A percentile compares a stretch with the other conserved stretches of the same genome.
These are phyloP conservation scores for Phytophthora sojae DNA, from an alignment of 352 stramenopile species.

Conservation along the genomic window DNA sequence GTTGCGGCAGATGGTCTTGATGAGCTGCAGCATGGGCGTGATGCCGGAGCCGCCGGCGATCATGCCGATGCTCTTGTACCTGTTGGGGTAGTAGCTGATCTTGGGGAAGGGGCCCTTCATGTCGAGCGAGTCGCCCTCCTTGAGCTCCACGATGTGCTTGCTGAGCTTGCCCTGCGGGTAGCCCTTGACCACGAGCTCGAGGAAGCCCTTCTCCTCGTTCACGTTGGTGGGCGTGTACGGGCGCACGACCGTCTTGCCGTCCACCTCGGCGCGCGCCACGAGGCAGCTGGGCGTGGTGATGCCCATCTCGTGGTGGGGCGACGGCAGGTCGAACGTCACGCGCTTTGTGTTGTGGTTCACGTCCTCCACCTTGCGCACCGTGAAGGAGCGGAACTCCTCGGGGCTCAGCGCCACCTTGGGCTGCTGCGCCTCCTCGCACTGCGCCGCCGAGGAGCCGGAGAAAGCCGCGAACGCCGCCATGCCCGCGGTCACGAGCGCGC, in stretches of 20 bases:
- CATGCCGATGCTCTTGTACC: slow-evolving; percentile 90
- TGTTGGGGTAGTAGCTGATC: slow-evolving; percentile 88
- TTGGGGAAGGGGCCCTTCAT: slow-evolving; percentile 93
- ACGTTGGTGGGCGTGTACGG: slow-evolving; percentile 92
- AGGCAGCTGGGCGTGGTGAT: slow-evolving; percentile 64
- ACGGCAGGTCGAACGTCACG: slow-evolving; percentile 73
- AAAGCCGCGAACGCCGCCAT: slow-evolving; percentile 53
- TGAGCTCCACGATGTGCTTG: slow-evolving; percentile 87
- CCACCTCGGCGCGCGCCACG: slow-evolving; percentile 71
- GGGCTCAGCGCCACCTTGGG: slow-evolving; percentile 64
- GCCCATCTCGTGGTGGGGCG: slow-evolving; percentile 70
- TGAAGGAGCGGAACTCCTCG: slow-evolving; percentile 77
- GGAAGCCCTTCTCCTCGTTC: slow-evolving; percentile 83
- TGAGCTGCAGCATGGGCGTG: slow-evolving; percentile 92
- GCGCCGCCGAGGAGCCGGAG: slow-evolving; percentile 15
- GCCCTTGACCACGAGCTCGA: slow-evolving; percentile 92
- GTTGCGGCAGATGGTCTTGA: slow-evolving; percentile 87
- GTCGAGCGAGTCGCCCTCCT: slow-evolving; percentile 86
- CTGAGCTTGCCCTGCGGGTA: slow-evolving; percentile 88
- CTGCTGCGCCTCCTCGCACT: slow-evolving; percentile 36
- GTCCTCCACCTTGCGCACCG: slow-evolving; percentile 72
- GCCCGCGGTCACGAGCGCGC: slow-evolving; percentile 46
- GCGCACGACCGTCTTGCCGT: slow-evolving; percentile 80
- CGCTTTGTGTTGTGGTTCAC: slow-evolving; percentile 86
- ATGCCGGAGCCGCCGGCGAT: slow-evolving; percentile 92